A percentile compares a stretch with the other conserved stretches of the same genome.
These are phyloP conservation scores for Miamiensis avidus DNA, from an alignment of 169 alveolate genomes.

Conservation along the genomic window DNA sequence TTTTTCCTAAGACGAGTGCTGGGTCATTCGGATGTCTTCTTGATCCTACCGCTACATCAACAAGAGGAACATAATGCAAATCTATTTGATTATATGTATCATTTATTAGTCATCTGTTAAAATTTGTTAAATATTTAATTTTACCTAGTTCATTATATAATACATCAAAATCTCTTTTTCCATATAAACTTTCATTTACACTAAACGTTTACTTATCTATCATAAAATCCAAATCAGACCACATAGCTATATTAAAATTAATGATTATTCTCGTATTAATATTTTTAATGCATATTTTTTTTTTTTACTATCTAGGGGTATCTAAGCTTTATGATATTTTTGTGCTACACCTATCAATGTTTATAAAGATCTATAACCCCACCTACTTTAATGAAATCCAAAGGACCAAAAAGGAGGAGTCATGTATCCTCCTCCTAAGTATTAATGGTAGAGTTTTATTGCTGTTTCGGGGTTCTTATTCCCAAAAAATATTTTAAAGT, in stretches of 20 bases:
- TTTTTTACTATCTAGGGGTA: constrained; percentile 76
- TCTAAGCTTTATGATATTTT: constrained; percentile 50
- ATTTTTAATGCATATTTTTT: too few species aligned
- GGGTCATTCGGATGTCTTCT: constrained; percentile 18
- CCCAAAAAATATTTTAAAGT: constrained; percentile 43
- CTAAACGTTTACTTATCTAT: constrained; percentile 65
- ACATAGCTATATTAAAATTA: constrained; percentile 43
- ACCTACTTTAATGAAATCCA: constrained; percentile 58
- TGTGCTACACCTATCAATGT: constrained; percentile 46
- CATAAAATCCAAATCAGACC: constrained; percentile 90
- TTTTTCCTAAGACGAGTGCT: constrained; percentile 59
- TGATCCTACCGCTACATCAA: constrained; percentile 81
- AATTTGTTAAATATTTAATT: neutral
- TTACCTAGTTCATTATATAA: neutral
- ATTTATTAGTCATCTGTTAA: neutral
- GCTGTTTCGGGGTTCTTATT: constrained; percentile 49
- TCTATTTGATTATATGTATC: neutral
- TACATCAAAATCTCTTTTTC: constrained; percentile 25
- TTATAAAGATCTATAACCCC: constrained; percentile 63
- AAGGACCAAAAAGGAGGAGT: constrained; percentile 46
- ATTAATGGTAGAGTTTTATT: constrained; percentile 36
- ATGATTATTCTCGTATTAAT: neutral
- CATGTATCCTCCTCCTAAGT: constrained; percentile 46
- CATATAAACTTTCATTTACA: constrained; percentile 33
- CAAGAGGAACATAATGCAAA: constrained; percentile 71